phyloP scores from a whole-genome alignment of 805 yeast genomes.

The Candida alai region DNA sequence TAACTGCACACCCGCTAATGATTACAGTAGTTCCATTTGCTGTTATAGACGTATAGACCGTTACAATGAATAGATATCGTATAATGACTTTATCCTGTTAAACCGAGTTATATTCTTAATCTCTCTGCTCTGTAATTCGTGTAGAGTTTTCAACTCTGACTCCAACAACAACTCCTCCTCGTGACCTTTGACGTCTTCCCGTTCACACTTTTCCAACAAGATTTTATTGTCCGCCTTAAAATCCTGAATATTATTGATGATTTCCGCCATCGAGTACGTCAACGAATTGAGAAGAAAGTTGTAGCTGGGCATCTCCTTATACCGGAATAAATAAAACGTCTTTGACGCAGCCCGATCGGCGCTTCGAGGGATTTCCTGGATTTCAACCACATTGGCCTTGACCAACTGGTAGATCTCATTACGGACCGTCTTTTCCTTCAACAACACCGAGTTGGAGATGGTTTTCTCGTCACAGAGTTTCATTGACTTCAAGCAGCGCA shows the following conservation, averaged over 20 bases:
- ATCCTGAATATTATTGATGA: slow-evolving; percentile 46
- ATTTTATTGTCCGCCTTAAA: slow-evolving; percentile 59
- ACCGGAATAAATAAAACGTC: slow-evolving; percentile 78
- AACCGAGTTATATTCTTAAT: slow-evolving; percentile 50
- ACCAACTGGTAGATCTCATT: slow-evolving; percentile 64
- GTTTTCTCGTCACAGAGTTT: slow-evolving; percentile 82
- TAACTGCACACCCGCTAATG: no score
- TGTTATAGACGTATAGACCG: not conserved
- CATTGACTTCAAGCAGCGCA: slow-evolving; percentile 70
- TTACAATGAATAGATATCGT: slow-evolving; percentile 41
- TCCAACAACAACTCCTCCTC: slow-evolving; percentile 72
- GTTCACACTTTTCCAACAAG: slow-evolving; percentile 71
- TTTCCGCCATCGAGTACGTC: slow-evolving; percentile 50
- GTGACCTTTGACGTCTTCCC: slow-evolving; percentile 86
- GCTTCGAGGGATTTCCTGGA: slow-evolving; percentile 92
- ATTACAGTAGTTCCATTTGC: not conserved
- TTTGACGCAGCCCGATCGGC: slow-evolving; percentile 89
- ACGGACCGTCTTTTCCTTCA: slow-evolving; percentile 75
- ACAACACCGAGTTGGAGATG: slow-evolving; percentile 67
- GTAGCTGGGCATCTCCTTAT: slow-evolving; percentile 39
- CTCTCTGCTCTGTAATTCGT: slow-evolving; percentile 56
- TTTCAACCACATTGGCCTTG: slow-evolving; percentile 68
- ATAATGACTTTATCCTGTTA: slow-evolving; percentile 51
- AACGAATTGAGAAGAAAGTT: slow-evolving; percentile 38
- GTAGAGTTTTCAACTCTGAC: slow-evolving; percentile 70